Percentiles rank a stretch among this genome's conserved stretches.
phyloP scores from a whole-genome alignment of 2,329 filamentous ascomycete genomes.

The Colletotrichum costaricense region DNA sequence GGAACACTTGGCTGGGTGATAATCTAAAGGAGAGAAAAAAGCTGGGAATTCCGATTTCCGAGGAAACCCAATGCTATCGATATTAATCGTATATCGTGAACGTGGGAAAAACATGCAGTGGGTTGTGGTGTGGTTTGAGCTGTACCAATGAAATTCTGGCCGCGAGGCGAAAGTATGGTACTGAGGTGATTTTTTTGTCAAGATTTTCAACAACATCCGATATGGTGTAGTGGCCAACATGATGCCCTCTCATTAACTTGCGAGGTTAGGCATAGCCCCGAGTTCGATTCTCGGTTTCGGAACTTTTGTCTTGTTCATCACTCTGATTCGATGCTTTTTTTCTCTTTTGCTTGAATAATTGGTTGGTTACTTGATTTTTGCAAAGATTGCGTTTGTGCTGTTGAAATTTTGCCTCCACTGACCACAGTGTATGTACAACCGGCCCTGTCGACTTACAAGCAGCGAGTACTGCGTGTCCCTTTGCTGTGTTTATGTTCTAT shows the following conservation, averaged over 20 bases:
- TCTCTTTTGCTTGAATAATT: not conserved
- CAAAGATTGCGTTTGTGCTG: no score
- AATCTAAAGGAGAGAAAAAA: not conserved
- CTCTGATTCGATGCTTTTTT: not conserved
- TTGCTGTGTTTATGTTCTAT: no score
- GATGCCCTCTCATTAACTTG: constrained; percentile 16
- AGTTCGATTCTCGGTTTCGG: constrained; percentile 32
- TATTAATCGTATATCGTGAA: no score
- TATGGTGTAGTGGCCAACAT: constrained; percentile 33
- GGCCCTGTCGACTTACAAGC: no score
- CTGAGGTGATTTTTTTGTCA: fast-evolving
- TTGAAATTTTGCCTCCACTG: no score
- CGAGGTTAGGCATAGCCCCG: constrained; percentile 26
- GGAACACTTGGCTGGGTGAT: not conserved
- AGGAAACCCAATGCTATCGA: no score
- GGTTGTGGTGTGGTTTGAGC: no score
- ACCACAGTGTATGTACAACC: no score
- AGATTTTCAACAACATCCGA: not conserved
- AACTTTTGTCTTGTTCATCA: not conserved
- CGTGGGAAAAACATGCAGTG: no score
- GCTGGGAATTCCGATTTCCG: no score
- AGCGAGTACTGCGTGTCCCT: no score
- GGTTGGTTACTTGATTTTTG: not conserved
- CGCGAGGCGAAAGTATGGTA: no score
- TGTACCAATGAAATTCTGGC: not conserved